Evolutionary conservation across 2,329 filamentous ascomycete genomes (phyloP).

Genomic region (Zasmidium citrigriseum): DNA sequence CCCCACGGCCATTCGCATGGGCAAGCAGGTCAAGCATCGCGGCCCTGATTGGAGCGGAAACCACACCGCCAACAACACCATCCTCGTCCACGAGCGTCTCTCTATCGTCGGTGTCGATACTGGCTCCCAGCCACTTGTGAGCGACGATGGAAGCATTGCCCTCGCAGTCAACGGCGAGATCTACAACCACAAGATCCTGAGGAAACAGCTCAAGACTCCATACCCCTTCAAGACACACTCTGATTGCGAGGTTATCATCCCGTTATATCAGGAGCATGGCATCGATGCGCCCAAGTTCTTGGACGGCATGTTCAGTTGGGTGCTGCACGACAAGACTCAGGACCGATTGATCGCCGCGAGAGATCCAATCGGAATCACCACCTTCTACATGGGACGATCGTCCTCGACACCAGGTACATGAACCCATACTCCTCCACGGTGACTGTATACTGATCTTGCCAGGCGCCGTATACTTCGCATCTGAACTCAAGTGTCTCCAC

Average conservation of each 20-base stretch:
- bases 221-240: constrained; percentile 99
- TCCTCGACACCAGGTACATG: constrained; percentile 66
- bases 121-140: constrained; percentile 92
- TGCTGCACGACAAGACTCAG: constrained; percentile 92
- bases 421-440: neutral
- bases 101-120: constrained; percentile 97
- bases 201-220: constrained; percentile 77
- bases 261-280: constrained; percentile 89
- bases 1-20: constrained; percentile 87
- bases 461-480: constrained; percentile 89
- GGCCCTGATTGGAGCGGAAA: constrained; percentile 97
- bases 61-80: constrained; percentile 86
- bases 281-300: constrained; percentile 89
- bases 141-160: constrained; percentile 82
- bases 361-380: constrained; percentile 96
- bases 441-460: neutral
- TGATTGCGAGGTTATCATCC: constrained; percentile 98
- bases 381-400: constrained; percentile 90
- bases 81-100: constrained; percentile 95
- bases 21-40: constrained; percentile 94
- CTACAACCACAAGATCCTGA: constrained; percentile 96
- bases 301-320: constrained; percentile 99
- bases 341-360: constrained; percentile 91
- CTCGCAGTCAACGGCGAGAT: constrained; percentile 99
- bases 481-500: constrained; percentile 90